phyloP scores from a whole-genome alignment of 352 stramenopile genomes.

The Pilasporangium apinafurcum region DNA sequence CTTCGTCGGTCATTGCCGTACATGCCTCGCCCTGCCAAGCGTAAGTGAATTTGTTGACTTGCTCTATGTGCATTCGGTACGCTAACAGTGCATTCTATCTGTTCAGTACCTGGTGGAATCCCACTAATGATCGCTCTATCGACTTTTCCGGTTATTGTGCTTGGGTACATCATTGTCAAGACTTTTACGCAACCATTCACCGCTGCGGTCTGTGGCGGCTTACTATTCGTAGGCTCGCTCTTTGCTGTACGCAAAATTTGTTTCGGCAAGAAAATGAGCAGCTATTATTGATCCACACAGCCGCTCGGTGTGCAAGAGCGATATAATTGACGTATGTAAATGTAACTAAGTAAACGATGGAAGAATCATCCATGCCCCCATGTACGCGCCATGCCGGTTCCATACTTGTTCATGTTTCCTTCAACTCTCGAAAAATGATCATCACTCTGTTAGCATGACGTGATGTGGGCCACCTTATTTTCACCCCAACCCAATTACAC shows the following conservation, averaged over 20 bases:
- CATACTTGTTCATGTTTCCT: no score
- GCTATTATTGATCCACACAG: conserved; percentile 4
- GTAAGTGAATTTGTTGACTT: background rate
- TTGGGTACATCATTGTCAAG: conserved; percentile 11
- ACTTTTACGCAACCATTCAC: conserved; percentile 6
- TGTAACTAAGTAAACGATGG: no score
- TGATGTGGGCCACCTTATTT: no score
- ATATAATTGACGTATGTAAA: no score
- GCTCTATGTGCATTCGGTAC: no score
- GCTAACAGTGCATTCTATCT: background rate
- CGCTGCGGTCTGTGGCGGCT: conserved; percentile 3
- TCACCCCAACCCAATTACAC: no score
- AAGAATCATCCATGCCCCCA: no score
- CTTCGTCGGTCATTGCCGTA: conserved; percentile 54
- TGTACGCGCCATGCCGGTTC: no score
- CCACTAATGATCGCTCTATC: conserved; percentile 14
- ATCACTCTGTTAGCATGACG: no score
- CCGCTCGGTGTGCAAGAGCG: no score
- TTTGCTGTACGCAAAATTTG: conserved; percentile 1
- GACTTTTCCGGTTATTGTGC: conserved; percentile 8
- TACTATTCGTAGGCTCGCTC: conserved; percentile 4
- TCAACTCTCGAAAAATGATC: no score
- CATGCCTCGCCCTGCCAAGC: conserved; percentile 42
- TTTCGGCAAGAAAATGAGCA: background rate
- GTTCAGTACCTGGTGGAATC: conserved; percentile 15